Base-by-base conservation (phyloP, 495 filamentous ascomycete genomes). In the Trichocladium antarcticum region DNA sequence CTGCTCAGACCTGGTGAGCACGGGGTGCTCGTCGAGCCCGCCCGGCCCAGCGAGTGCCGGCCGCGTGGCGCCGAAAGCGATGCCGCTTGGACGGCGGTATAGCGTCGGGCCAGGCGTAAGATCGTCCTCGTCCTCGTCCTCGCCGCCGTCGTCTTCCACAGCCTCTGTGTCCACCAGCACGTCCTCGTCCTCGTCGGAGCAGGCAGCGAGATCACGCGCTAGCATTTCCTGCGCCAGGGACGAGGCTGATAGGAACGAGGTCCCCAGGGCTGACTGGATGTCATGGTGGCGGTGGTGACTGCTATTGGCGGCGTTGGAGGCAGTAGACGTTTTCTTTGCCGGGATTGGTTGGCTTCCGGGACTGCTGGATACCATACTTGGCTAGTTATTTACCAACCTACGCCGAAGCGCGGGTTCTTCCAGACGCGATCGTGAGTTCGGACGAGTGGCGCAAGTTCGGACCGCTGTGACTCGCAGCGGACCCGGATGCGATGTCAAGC, bases 81-180 rank as follows among this genome's bases (percentile, higher is more conserved):
- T 73, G 49, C 76, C 79, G 47, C 76, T 78, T 2, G 83, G 85
- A 19, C 83, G 74, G n/a, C 80, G 75, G 63, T 89, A 89, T 0
- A 84, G 79, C 16, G 80, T 79, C n/a, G 80, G 75, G 5, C 69
- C 87, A 66, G 9, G 75, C 55, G 22, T 67, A 38, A 35, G 67
- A 6, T 66, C 71, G 24, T 65, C 57, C 15, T 73, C 69, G 17
- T 40, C 44, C 3, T 47, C 48, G 3, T 44, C 51, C 10, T 39
- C 57, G 22, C 44, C 45, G 0, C 38, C 36, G 14, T 16, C 31
- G 21, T n/a, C 9, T 6, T 20, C 5, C 37, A 47, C 20, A 17
- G 37, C 52, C 24, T 64, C 55, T 2, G 72, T 63, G 38, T 73
- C 71, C 14, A 74, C 29, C 6, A 22, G 51, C 3, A 20, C 74